Conservation (phyloP, 768 basidiomycete species). For the Xerocomellus amylosporus region DNA sequence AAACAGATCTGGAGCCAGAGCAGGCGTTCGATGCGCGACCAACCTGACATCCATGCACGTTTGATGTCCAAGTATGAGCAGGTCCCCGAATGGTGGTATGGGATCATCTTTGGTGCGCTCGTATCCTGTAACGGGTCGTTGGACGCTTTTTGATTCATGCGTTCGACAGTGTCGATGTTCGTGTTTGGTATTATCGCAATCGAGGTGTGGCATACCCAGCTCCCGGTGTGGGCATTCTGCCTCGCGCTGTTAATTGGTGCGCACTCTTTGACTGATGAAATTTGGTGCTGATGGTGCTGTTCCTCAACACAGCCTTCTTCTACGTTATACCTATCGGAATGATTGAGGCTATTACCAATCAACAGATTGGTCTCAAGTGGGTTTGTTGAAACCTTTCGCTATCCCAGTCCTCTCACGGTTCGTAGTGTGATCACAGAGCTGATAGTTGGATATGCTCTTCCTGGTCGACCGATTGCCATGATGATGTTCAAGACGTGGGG, state of each 20-base stretch:
- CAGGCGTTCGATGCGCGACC: conserved; percentile 68
- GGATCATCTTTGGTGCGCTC: conserved; percentile 25
- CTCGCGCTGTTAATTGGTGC: conserved; percentile 30
- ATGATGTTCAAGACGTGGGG: conserved; percentile 80
- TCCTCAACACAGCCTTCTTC: conserved; percentile 38
- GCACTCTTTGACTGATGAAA: conserved; percentile 13
- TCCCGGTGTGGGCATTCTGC: conserved; percentile 43
- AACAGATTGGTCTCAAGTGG: conserved; percentile 60
- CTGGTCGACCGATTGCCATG: conserved; percentile 71
- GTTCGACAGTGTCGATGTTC: conserved; percentile 43
- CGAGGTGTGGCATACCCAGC: conserved; percentile 56
- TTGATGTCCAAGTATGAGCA: conserved; percentile 55
- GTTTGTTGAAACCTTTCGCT: background rate
- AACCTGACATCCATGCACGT: conserved; percentile 69
- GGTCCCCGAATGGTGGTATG: conserved; percentile 65
- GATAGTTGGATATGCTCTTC: conserved; percentile 54
- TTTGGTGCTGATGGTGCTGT: background rate
- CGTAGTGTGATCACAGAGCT: conserved; percentile 65
- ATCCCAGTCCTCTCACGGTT: background rate
- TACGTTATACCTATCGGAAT: conserved; percentile 74
- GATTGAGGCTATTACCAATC: conserved; percentile 80
- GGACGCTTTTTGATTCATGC: background rate
- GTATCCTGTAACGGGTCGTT: background rate
- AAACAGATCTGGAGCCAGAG: conserved; percentile 75
- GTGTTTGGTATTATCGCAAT: conserved; percentile 58